These are phyloP conservation scores for Leptographium lundbergii DNA, from an alignment of 2,329 filamentous ascomycete species.

Conservation along the genomic window DNA sequence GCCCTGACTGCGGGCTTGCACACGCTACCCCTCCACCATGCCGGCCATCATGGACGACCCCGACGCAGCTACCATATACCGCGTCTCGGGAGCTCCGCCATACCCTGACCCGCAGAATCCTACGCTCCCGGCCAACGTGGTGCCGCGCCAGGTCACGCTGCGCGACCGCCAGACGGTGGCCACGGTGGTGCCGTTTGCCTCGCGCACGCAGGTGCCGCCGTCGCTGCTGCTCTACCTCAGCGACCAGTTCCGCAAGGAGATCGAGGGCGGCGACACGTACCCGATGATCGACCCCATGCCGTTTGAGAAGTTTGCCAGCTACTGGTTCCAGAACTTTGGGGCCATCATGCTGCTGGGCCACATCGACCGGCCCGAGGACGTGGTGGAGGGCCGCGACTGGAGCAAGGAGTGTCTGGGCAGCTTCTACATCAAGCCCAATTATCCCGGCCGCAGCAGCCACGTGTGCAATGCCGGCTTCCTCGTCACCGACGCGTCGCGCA, in stretches of 20 bases:
- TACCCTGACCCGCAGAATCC: conserved; percentile 50
- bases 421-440: conserved; percentile 92
- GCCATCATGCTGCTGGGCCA: conserved; percentile 78
- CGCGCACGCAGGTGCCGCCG: conserved; percentile 61
- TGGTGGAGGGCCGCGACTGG: conserved; percentile 57
- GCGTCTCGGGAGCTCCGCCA: conserved; percentile 52
- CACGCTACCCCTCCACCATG: conserved; percentile 32
- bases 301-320: conserved; percentile 61
- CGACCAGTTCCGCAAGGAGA: conserved; percentile 78
- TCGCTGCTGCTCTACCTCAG: conserved; percentile 66
- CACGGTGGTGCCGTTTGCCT: conserved; percentile 71
- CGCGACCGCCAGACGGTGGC: conserved; percentile 74
- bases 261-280: conserved; percentile 85
- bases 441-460: conserved; percentile 80
- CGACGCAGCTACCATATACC: conserved; percentile 55
- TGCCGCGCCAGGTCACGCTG: conserved; percentile 65
- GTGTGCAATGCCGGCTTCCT: conserved; percentile 78
- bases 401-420: conserved; percentile 70
- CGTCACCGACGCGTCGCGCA: conserved; percentile 59
- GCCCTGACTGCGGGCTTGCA: not conserved
- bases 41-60: conserved; percentile 71
- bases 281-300: conserved; percentile 71
- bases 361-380: conserved; percentile 47
- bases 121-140: conserved; percentile 54
- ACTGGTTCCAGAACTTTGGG: conserved; percentile 88